Base-by-base conservation (phyloP, 352 stramenopile species). In the Pythium insidiosum region DNA sequence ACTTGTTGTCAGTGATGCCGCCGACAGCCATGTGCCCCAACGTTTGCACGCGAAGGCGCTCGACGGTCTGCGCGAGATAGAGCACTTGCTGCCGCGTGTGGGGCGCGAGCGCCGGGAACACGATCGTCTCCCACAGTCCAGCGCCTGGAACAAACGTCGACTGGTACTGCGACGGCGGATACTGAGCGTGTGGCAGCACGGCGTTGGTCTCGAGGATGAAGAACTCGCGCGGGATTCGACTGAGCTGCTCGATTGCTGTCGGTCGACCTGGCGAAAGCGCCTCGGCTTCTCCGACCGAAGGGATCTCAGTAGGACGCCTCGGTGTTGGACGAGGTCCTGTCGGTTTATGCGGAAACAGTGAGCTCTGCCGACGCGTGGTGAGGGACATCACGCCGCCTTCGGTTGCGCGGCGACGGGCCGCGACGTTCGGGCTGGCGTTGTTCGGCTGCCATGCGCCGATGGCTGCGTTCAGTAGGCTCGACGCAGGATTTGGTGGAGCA, bases 131-230 rank as follows among this genome's bases (percentile, higher is more conserved):
- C 78, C 78, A 91, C 23, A 68, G 21, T 35, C 59, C 56, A 12
- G 51, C 36, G 5, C 43, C 45, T 0, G 42, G 15, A 7, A 62
- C 57, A 24, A 78, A 75, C 30, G 41, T 72, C 9, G 75, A 88
- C 21, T 76, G 63, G 59, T 84, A 88, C 43, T 86, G 66, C 20
- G 46, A 49, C 16, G 60, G 58, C 4, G 76, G 69, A 39, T 78
- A 88, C 16, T 83, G 61, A 9, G 31, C 56, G 29, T 63, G 43
- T 1, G 76, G 50, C 5, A 83, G 41, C n/a, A 91, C 56, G 16
- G 57, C 64, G 43, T 84, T 73, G 12, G 68, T 84, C 55, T 91
- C 78, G 24, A 91, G 21, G 22, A 91, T 61, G 31, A 87, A 88
- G 39, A 87, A 90, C 47, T 91, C 74, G 40, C 74, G 70, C 2